A percentile compares a stretch with the other conserved stretches of the same genome.
Evolutionary conservation across 495 filamentous ascomycete species (phyloP).

Genomic region (Annulohypoxylon moriforme): DNA sequence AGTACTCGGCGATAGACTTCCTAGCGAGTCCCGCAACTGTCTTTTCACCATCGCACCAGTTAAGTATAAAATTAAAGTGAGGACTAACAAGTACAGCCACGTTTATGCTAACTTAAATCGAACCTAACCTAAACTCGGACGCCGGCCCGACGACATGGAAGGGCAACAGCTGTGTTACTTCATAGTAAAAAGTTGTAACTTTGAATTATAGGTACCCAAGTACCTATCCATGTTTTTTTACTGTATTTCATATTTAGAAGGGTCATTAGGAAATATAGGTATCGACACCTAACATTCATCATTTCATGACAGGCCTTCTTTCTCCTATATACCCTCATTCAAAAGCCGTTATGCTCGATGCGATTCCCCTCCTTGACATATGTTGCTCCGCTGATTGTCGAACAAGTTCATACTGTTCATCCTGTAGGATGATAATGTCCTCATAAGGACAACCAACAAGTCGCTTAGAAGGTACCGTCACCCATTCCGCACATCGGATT

Average conservation of each 20-base stretch:
- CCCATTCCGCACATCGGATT: constrained; percentile 23
- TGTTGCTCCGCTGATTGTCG: neutral
- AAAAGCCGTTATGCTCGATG: neutral
- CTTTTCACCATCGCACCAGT: neutral
- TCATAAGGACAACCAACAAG: constrained; percentile 1
- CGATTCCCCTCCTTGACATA: neutral
- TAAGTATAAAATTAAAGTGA: constrained; percentile 4
- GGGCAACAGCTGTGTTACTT: neutral
- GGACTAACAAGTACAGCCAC: constrained; percentile 6
- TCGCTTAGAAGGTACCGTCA: constrained; percentile 10
- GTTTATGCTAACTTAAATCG: constrained; percentile 7
- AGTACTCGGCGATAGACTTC: neutral
- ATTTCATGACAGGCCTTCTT: neutral
- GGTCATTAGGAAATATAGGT: too few species aligned
- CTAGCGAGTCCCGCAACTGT: neutral
- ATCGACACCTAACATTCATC: too few species aligned
- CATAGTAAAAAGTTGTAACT: too few species aligned
- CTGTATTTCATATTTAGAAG: neutral
- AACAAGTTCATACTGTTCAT: constrained; percentile 26
- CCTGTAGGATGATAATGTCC: constrained; percentile 17
- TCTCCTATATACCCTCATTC: neutral
- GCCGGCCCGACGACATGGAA: neutral
- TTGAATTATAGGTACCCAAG: too few species aligned
- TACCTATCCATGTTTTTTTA: neutral
- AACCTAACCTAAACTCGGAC: neutral